Conservation (phyloP, 75 land plant genomes). For the Sequoia sempervirens region DNA sequence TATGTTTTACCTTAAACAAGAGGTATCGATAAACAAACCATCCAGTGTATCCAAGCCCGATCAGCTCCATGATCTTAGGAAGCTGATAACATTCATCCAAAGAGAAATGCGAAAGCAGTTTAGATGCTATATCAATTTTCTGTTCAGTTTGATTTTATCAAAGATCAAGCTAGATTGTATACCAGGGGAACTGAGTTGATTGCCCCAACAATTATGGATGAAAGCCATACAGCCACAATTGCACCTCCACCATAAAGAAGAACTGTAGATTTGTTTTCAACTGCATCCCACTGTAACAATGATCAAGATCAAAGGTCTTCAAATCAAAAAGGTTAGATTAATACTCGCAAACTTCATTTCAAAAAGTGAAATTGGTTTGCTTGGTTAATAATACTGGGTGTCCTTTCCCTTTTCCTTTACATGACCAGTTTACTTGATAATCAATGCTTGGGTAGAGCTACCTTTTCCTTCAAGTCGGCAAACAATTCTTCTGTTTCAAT, state of each 20-base stretch:
- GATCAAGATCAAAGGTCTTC: conserved; percentile 1
- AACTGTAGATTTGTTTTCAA: conserved; percentile 79
- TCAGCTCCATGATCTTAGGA: conserved; percentile 89
- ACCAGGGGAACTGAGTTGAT: conserved; percentile 88
- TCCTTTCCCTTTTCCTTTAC: neutral
- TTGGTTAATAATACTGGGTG: neutral
- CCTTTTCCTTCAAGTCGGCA: conserved; percentile 47
- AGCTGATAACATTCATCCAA: conserved; percentile 42
- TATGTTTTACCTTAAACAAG: conserved; percentile 73
- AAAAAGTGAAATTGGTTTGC: neutral
- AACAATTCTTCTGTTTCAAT: conserved; percentile 33
- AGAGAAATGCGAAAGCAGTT: neutral
- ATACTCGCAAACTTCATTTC: neutral
- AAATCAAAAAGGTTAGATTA: neutral
- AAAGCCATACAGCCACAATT: conserved; percentile 75
- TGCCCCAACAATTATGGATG: conserved; percentile 77
- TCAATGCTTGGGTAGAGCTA: conserved; percentile 7
- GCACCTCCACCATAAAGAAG: conserved; percentile 87
- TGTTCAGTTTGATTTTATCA: neutral
- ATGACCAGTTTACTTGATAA: conserved; percentile 1
- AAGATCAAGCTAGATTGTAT: conserved; percentile 1
- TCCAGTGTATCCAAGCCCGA: conserved; percentile 93
- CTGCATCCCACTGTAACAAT: conserved; percentile 64
- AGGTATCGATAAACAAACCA: conserved; percentile 98
- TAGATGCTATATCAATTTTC: neutral